A percentile compares a stretch with the other conserved stretches of the same genome.
phyloP scores from a whole-genome alignment of 2,329 filamentous ascomycete species.

The Cryphonectria parasitica region DNA sequence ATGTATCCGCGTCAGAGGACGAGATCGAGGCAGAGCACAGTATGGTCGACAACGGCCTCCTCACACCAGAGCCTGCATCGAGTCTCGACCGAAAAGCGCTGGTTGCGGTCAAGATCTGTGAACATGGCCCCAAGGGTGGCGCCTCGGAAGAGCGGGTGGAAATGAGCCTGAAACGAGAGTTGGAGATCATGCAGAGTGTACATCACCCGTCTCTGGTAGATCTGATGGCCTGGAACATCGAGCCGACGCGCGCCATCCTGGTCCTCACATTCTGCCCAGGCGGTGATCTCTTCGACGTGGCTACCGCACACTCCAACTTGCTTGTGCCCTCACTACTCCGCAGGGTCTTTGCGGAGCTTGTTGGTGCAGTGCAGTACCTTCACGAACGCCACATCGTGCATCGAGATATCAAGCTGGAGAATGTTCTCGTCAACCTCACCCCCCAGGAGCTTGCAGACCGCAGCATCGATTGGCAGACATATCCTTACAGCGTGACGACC shows the following conservation, averaged over 20 bases:
- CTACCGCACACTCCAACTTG: slow-evolving; percentile 70
- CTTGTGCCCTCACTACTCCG: slow-evolving; percentile 73
- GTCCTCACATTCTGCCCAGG: slow-evolving; percentile 92
- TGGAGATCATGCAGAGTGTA: slow-evolving; percentile 89
- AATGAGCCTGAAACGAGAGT: slow-evolving; percentile 89
- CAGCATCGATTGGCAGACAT: slow-evolving; percentile 70
- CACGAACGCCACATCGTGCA: slow-evolving; percentile 89
- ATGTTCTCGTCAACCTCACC: slow-evolving; percentile 83
- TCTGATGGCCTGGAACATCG: slow-evolving; percentile 88
- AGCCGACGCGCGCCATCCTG: slow-evolving; percentile 79
- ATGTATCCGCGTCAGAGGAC: slow-evolving; percentile 59
- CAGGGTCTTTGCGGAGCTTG: slow-evolving; percentile 87
- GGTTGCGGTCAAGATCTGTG: slow-evolving; percentile 93
- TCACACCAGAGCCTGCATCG: slow-evolving; percentile 37
- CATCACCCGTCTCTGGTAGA: slow-evolving; percentile 89
- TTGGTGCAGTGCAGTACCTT: slow-evolving; percentile 83
- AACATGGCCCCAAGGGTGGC: slow-evolving; percentile 90
- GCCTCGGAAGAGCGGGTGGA: slow-evolving; percentile 93
- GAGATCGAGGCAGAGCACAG: slow-evolving; percentile 39
- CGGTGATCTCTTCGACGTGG: slow-evolving; percentile 92
- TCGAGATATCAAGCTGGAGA: slow-evolving; percentile 95
- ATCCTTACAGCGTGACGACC: slow-evolving; percentile 83
- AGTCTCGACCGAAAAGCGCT: slow-evolving; percentile 73
- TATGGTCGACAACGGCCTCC: slow-evolving; percentile 36
- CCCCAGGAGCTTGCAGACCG: slow-evolving; percentile 66